phyloP scores from a whole-genome alignment of 2,329 filamentous ascomycete species.

The Gliomastix tumulicola region DNA sequence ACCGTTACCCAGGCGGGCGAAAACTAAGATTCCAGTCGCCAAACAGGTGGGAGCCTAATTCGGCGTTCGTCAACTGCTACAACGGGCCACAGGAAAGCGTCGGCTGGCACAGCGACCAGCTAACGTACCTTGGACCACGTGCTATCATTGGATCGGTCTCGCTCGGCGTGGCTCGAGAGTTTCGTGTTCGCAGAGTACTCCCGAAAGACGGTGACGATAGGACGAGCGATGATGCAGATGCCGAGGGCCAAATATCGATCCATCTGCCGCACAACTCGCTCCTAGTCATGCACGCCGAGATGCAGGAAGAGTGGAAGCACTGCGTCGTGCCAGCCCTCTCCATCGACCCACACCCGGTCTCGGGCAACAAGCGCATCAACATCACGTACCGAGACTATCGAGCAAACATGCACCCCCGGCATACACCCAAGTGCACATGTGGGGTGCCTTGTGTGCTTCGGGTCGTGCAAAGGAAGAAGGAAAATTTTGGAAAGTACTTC shows the following conservation, averaged over 20 bases:
- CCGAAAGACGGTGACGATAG: constrained; percentile 44
- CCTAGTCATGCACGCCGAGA: constrained; percentile 93
- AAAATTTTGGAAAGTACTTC: constrained; percentile 75
- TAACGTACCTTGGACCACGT: constrained; percentile 87
- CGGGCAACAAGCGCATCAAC: constrained; percentile 78
- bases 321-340: constrained; percentile 66
- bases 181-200: constrained; percentile 74
- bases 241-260: constrained; percentile 81
- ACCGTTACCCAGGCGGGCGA: constrained; percentile 58
- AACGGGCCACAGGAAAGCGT: constrained; percentile 73
- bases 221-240: constrained; percentile 44
- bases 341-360: constrained; percentile 78
- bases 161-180: constrained; percentile 87
- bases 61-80: constrained; percentile 94
- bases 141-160: constrained; percentile 86
- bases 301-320: constrained; percentile 98
- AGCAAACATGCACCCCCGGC: constrained; percentile 64
- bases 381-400: constrained; percentile 90
- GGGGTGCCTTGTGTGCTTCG: constrained; percentile 61
- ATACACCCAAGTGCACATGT: constrained; percentile 75
- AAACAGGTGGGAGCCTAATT: constrained; percentile 72
- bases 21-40: constrained; percentile 76
- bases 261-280: constrained; percentile 93
- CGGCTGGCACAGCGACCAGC: constrained; percentile 86
- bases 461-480: constrained; percentile 72